Percentiles rank a stretch among this genome's conserved stretches.
phyloP scores from a whole-genome alignment of 169 alveolate genomes.

The Plasmodium ovale region DNA sequence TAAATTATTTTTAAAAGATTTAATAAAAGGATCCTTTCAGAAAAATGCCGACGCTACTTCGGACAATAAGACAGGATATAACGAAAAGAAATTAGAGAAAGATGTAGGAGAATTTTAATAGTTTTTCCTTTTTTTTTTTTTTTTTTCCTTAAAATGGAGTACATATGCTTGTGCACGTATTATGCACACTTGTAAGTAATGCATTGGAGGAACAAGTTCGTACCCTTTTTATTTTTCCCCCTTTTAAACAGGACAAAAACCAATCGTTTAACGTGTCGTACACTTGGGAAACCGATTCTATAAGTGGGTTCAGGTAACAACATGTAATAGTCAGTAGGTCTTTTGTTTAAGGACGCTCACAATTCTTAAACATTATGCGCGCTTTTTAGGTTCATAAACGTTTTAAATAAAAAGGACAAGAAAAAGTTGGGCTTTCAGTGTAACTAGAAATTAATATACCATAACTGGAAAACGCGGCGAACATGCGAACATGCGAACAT shows the following conservation, averaged over 20 bases:
- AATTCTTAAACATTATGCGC: constrained; percentile 1
- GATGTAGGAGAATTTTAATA: constrained; percentile 39
- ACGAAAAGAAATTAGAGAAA: constrained; percentile 8
- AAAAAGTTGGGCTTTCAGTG: constrained; percentile 66
- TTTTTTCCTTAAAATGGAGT: too few species aligned
- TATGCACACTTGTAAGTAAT: too few species aligned
- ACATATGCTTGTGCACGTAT: too few species aligned
- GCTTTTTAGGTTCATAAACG: constrained; percentile 46
- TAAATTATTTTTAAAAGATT: constrained; percentile 67
- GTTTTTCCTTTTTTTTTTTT: too few species aligned
- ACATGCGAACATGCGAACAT: not conserved
- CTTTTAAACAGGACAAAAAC: constrained; percentile 48
- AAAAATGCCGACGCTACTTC: constrained; percentile 15
- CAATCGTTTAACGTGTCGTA: constrained; percentile 63
- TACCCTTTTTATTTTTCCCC: not conserved
- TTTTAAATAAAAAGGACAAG: constrained; percentile 60
- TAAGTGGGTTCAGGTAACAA: constrained; percentile 66
- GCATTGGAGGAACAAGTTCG: too few species aligned
- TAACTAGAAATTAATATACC: constrained; percentile 19
- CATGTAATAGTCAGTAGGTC: too few species aligned
- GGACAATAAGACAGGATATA: constrained; percentile 15
- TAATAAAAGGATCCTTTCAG: constrained; percentile 52
- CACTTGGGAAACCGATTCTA: constrained; percentile 72
- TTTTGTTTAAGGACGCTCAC: not conserved
- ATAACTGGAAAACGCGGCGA: too few species aligned